Percentiles rank a stretch among this genome's conserved stretches.
phyloP scores from a whole-genome alignment of 2,329 filamentous ascomycete species.

The Acrocalymma vagum region DNA sequence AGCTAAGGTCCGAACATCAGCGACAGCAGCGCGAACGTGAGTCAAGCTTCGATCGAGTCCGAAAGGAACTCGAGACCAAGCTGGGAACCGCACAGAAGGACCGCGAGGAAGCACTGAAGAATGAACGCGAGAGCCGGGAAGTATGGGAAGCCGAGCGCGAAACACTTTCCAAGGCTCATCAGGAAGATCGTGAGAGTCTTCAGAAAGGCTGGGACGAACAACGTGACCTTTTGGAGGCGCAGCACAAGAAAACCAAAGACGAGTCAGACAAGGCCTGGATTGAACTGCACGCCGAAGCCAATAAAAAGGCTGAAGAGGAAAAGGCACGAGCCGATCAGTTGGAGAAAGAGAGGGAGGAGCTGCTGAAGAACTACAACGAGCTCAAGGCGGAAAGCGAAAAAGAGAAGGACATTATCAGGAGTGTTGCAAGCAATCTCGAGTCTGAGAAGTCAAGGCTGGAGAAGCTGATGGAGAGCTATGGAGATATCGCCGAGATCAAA shows the following conservation, averaged over 20 bases:
- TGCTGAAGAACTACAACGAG: constrained; percentile 39
- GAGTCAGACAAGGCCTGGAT: constrained; percentile 57
- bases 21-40: constrained; percentile 50
- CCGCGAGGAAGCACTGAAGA: constrained; percentile 55
- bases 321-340: constrained; percentile 37
- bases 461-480: constrained; percentile 53
- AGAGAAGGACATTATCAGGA: constrained; percentile 48
- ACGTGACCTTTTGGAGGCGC: constrained; percentile 52
- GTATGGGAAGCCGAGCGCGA: constrained; percentile 57
- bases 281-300: constrained; percentile 47
- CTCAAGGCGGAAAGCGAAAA: constrained; percentile 43
- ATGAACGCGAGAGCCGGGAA: constrained; percentile 55
- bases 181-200: constrained; percentile 60
- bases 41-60: constrained; percentile 50
- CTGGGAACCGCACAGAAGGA: constrained; percentile 49
- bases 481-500: constrained; percentile 52
- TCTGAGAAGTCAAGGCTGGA: constrained; percentile 52
- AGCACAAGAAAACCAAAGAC: constrained; percentile 50
- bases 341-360: constrained; percentile 44
- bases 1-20: constrained; percentile 41
- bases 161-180: constrained; percentile 49
- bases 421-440: constrained; percentile 49
- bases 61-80: constrained; percentile 54
- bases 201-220: constrained; percentile 62
- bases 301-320: constrained; percentile 43